These are phyloP conservation scores for Protomyces pachydermus DNA, from an alignment of 1,139 yeast genomes.

Conservation along the genomic window DNA sequence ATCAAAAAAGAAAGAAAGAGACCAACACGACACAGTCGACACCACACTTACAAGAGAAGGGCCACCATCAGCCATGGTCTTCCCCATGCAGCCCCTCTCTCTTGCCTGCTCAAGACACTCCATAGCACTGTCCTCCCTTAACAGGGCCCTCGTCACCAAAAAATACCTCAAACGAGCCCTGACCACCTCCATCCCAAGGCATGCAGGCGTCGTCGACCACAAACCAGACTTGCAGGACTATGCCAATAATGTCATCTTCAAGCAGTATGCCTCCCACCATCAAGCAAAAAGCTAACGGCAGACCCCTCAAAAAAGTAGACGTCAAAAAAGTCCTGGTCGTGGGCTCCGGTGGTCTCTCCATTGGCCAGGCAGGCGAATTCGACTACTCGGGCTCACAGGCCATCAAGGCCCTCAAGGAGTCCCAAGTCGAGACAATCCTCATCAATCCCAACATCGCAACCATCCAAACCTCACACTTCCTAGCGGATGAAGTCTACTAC, in stretches of 20 bases:
- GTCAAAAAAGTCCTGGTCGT: constrained; percentile 84
- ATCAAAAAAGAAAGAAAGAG: constrained; percentile 68
- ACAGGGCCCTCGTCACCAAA: not conserved
- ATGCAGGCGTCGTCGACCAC: constrained; percentile 19
- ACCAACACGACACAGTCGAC: too few relatives aligned
- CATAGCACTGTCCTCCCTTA: not conserved
- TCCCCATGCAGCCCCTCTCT: not conserved
- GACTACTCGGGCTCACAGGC: constrained; percentile 97
- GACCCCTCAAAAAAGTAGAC: constrained; percentile 45
- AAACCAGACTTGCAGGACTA: constrained; percentile 23
- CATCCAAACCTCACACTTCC: constrained; percentile 90
- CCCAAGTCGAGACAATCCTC: constrained; percentile 74
- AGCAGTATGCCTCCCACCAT: not conserved
- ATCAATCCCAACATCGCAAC: constrained; percentile 98
- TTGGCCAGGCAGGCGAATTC: constrained; percentile 99
- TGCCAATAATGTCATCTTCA: constrained; percentile 15
- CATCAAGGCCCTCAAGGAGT: constrained; percentile 89
- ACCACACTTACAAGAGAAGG: too few relatives aligned
- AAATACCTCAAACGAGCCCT: not conserved
- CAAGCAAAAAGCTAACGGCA: not conserved
- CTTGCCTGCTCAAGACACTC: not conserved
- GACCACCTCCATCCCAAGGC: not conserved
- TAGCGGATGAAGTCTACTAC: constrained; percentile 92
- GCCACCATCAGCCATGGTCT: not conserved
- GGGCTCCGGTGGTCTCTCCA: constrained; percentile 96